Evolutionary conservation across 257 asterid species (phyloP), one percentile per base, ranked within the genome.

Genomic region (Catharanthus roseus): DNA sequence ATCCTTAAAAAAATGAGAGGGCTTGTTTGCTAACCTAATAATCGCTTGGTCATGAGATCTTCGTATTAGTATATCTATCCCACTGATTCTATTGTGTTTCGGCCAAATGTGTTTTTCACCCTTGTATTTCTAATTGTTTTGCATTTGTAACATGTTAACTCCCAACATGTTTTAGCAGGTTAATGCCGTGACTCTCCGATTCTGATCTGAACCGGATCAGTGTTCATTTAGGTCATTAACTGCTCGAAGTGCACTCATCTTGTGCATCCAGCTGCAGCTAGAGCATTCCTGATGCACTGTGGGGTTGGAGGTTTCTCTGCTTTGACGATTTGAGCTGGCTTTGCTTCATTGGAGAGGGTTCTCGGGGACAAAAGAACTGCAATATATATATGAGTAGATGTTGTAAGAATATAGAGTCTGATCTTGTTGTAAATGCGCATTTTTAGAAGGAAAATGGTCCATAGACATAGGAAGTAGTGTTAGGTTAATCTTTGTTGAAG

Each of bases 351-450:
- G 69, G 65, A 28, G 71, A 51, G 78, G 81, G 78, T 36, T 63
- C 57, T 49, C 55, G 83, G 84, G 79, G 77, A 71, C 57, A 21
- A 67, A n/a, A 74, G n/a, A n/a, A n/a, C n/a, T n/a, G n/a, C n/a
- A 67, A 36, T 12, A 36, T 85, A 91, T 90, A 87, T 79, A 90
- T 81, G 87, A 75, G 79, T 82, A 79, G 87, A 65, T 71, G 85
- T 71, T 82, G 86, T 81, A 82, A 83, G 84, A 83, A 76, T 28
- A 78, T 82, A 79, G 86, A 74, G 70, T 58, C 66, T 78, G 75
- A 77, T 67, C n/a, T n/a, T n/a, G 16, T 49, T 90, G 96, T 90
- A 87, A 82, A 90, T 87, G 86, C 77, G 83, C 67, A 19, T 78
- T 73, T 65, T 69, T 58, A 68, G 62, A 44, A 33, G 28, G 66